Base-by-base conservation (phyloP, 352 stramenopile species). In the Aphanomyces cochlioides region DNA sequence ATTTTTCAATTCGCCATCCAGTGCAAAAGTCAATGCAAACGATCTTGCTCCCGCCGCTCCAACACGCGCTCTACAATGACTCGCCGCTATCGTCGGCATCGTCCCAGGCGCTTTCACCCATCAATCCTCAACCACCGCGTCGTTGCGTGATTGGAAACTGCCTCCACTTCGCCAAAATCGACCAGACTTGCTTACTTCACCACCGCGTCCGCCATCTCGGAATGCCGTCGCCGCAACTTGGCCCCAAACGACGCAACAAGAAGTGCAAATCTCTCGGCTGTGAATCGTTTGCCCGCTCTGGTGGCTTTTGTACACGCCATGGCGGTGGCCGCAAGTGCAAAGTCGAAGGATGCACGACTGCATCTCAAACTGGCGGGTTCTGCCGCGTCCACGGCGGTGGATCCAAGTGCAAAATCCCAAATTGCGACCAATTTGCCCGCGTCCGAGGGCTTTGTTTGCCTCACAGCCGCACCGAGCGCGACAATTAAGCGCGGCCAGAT, bases 321-420 rank as follows among this genome's bases (percentile, higher is more conserved):
- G 84, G 82, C 48, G 82, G 83, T 21, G 82, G 85, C 5, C 78
- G 79, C 37, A 90, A 90, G 67, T 93, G 85, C 74, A 77, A 75
- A 21, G 75, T 86, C 5, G 83, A 85, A 47, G 87, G 82, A 50
- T 93, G 85, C 67, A 76, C 79, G 61, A 90, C 88, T 71, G 84
- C 85, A 43, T 84, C 90, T 69, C 83, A 83, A 13, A 83, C 83
- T 5, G 74, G 78, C 7, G 85, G 85, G 0, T 75, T 83, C 15
- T 93, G 85, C 65, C 77, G 90, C 34, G 72, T 80, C 8, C 83
- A 93, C 69, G 85, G 84, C 43, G 85, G 83, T n/a, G 83, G 85
- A 10, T 79, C 83, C 36, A 72, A 78, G 54, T 61, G 54, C 54
- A 61, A 61, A 61, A 17, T 39, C 7, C 17, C 19, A 7, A 37